Evolutionary conservation across 305 asterid genomes (phyloP), one percentile per base, ranked within the genome.

Genomic region (Ilex paraguariensis): DNA sequence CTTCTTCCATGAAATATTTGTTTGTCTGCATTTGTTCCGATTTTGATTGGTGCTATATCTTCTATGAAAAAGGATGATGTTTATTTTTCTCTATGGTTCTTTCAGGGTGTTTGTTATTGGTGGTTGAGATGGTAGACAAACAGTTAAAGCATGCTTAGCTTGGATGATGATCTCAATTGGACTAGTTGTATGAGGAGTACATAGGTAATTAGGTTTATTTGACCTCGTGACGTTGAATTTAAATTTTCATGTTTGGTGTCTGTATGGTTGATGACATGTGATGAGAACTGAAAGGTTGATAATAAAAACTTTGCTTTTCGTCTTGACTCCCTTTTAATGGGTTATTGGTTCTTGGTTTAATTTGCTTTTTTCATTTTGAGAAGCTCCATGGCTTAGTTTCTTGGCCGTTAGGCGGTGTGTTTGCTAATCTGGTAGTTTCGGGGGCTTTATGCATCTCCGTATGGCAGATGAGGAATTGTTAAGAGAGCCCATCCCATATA

Each of bases 21-120:
- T 6, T 49, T 54, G 44, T 12, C 71, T 4, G 13, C 50, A 30
- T 49, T 13, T 13, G 56, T 54, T 9, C 57, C 7, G 16, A 31
- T 16, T 65, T 42, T 28, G 14, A 50, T 58, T 54, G 16, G 42
- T 40, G 46, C 54, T 39, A 21, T 21, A 21, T 0, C 28, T 21
- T 21, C 16, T 60, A 36, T 65, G 62, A 57, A 45, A 36, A 10
- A 31, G 54, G 12, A 54, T 65, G 76, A 72, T 59, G 30, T 65
- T 51, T 62, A 40, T 31, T 17, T 48, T 67, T 51, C 58, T 21
- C 28, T 21, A 50, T 66, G 63, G 31, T 30, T 49, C 36, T 56
- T 56, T 58, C 71, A 90, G 97, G 95, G 64, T 62, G 80, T 65
- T 68, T 72, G 70, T 66, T 66, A 70, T 52, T 69, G 70, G 70